Conservation (phyloP, 2,329 filamentous ascomycete species). For the Cercospora sojina region DNA sequence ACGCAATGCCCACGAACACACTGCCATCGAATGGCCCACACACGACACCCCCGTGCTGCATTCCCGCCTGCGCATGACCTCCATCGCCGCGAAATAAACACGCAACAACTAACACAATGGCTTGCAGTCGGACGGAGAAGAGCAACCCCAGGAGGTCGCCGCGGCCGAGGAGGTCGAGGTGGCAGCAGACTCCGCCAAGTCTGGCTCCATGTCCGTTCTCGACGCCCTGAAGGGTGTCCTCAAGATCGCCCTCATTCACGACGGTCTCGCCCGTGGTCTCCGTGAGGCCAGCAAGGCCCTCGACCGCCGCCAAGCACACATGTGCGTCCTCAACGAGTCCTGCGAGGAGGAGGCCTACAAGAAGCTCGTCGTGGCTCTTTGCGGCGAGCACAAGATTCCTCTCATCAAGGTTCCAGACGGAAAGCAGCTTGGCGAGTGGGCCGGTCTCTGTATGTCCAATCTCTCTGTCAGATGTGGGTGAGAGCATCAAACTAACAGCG, state of each 20-base stretch:
- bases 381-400: conserved; percentile 99
- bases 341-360: conserved; percentile 99
- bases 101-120: conserved; percentile 23
- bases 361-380: conserved; percentile 98
- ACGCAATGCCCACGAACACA: conserved; percentile 1
- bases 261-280: conserved; percentile 96
- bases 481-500: conserved; percentile 15
- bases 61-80: conserved; percentile 12
- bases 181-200: conserved; percentile 77
- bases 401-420: conserved; percentile 99
- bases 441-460: conserved; percentile 86
- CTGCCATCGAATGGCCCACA: conserved; percentile 4
- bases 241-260: conserved; percentile 98
- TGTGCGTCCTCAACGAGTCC: conserved; percentile 99
- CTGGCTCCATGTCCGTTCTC: conserved; percentile 89
- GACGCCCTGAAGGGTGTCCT: conserved; percentile 98
- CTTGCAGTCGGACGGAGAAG: conserved; percentile 98
- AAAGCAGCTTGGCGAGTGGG: conserved; percentile 99
- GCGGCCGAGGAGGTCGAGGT: conserved; percentile 90
- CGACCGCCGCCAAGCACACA: conserved; percentile 97
- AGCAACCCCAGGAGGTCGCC: conserved; percentile 75
- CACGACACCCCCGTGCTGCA: conserved; percentile 6
- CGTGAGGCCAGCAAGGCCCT: conserved; percentile 98
- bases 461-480: background rate
- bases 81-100: background rate